phyloP scores from a whole-genome alignment of 2,329 filamentous ascomycete species.

The Tothia fuscella region DNA sequence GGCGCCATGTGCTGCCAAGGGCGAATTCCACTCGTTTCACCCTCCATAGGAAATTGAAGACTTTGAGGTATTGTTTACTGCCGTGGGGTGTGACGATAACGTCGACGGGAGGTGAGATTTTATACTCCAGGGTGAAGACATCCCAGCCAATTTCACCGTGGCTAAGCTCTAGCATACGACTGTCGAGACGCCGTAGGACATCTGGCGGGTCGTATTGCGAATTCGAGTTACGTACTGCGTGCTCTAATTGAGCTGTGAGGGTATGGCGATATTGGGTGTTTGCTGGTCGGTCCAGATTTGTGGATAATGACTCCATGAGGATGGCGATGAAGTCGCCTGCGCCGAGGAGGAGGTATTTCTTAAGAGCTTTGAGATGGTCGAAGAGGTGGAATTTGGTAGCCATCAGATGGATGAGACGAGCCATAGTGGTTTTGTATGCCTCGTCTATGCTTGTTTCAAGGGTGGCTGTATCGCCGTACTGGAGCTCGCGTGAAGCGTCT shows the following conservation, averaged over 20 bases:
- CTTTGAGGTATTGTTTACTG: constrained; percentile 91
- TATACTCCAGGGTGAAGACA: constrained; percentile 97
- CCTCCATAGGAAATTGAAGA: constrained; percentile 98
- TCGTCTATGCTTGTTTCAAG: constrained; percentile 91
- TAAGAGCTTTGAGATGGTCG: constrained; percentile 80
- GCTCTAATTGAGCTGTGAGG: constrained; percentile 91
- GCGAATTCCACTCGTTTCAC: constrained; percentile 97
- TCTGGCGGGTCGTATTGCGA: constrained; percentile 91
- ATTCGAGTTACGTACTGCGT: constrained; percentile 93
- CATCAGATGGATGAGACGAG: constrained; percentile 85
- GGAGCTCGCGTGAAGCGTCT: constrained; percentile 77
- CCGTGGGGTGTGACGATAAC: constrained; percentile 96
- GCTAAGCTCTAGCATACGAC: constrained; percentile 93
- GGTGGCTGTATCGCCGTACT: constrained; percentile 85
- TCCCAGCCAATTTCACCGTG: constrained; percentile 99
- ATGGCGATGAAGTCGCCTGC: constrained; percentile 96
- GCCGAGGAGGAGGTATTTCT: constrained; percentile 86
- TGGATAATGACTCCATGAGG: constrained; percentile 89
- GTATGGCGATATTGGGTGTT: constrained; percentile 95
- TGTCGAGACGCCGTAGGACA: constrained; percentile 80
- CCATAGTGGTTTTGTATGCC: constrained; percentile 97
- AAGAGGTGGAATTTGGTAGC: constrained; percentile 90
- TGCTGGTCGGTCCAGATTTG: constrained; percentile 88
- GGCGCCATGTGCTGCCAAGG: constrained; percentile 79
- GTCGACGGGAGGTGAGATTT: constrained; percentile 91